phyloP scores from a whole-genome alignment of 495 filamentous ascomycete species.

The Platismatia glauca region DNA sequence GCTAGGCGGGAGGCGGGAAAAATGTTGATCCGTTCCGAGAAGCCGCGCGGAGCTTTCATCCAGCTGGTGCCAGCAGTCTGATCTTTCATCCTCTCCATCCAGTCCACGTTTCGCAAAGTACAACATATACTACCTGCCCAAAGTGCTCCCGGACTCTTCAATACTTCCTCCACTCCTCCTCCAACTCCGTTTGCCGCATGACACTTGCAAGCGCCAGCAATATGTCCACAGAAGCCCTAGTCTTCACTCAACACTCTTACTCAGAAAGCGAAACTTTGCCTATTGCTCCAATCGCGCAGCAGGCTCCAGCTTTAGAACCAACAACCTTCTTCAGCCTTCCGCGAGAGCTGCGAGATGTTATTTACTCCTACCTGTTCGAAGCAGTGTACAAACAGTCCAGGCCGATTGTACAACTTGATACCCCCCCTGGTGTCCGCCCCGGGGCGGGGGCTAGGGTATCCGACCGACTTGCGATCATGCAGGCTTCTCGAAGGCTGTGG shows the following conservation, averaged over 20 bases:
- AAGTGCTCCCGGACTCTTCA: too few relatives aligned
- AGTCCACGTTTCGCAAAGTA: too few relatives aligned
- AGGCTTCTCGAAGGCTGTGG: background rate
- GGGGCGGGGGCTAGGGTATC: too few relatives aligned
- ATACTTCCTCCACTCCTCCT: too few relatives aligned
- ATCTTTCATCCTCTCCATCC: too few relatives aligned
- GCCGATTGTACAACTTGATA: background rate
- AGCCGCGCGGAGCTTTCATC: too few relatives aligned
- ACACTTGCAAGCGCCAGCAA: background rate
- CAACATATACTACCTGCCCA: too few relatives aligned
- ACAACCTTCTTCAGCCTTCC: background rate
- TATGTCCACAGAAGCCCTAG: background rate
- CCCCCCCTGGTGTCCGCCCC: background rate
- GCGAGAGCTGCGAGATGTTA: background rate
- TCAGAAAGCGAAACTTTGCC: background rate
- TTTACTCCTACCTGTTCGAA: background rate
- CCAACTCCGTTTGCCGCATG: background rate
- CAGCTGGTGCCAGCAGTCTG: too few relatives aligned
- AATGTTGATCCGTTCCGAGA: background rate
- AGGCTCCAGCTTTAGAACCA: background rate
- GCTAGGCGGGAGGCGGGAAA: background rate
- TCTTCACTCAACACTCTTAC: background rate
- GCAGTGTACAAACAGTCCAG: background rate
- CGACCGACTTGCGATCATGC: background rate
- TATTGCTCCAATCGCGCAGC: background rate